phyloP scores from a whole-genome alignment of 306 rosid genomes.

The Cicer bijugum region DNA sequence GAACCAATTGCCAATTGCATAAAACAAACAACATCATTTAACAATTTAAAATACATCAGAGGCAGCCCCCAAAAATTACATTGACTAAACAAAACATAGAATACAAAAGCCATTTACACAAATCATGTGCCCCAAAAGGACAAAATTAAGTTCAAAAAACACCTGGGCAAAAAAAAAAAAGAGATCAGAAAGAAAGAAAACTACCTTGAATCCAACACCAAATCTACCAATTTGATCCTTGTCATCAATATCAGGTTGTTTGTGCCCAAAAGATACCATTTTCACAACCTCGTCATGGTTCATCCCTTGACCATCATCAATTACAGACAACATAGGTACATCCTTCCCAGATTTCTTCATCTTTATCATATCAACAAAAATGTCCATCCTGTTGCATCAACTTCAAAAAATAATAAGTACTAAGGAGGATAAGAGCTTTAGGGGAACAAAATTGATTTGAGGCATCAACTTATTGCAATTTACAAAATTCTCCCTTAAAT shows the following conservation, averaged over 20 bases:
- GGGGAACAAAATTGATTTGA: no score
- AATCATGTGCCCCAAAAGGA: background rate
- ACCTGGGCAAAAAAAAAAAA: background rate
- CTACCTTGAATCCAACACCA: constrained; percentile 69
- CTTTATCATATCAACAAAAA: constrained; percentile 54
- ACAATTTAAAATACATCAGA: constrained; percentile 27
- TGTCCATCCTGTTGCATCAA: constrained; percentile 55
- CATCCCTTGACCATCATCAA: constrained; percentile 71
- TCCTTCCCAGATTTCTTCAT: constrained; percentile 46
- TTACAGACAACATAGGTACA: constrained; percentile 56
- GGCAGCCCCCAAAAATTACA: background rate
- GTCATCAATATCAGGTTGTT: constrained; percentile 43
- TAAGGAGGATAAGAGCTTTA: no score
- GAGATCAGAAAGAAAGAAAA: constrained; percentile 3
- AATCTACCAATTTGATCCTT: constrained; percentile 62
- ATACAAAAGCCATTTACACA: constrained; percentile 4
- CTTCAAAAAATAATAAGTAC: constrained; percentile 25
- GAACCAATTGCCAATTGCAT: background rate
- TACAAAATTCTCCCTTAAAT: no score
- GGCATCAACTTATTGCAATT: no score
- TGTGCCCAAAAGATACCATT: constrained; percentile 64
- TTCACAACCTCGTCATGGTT: constrained; percentile 53
- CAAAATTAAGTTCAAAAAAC: constrained; percentile 10
- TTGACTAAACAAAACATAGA: constrained; percentile 3
- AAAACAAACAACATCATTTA: constrained; percentile 8